Percentiles rank a stretch among this genome's conserved stretches.
Conservation (phyloP, 2,329 filamentous ascomycete genomes). For the Alternaria alternata region DNA sequence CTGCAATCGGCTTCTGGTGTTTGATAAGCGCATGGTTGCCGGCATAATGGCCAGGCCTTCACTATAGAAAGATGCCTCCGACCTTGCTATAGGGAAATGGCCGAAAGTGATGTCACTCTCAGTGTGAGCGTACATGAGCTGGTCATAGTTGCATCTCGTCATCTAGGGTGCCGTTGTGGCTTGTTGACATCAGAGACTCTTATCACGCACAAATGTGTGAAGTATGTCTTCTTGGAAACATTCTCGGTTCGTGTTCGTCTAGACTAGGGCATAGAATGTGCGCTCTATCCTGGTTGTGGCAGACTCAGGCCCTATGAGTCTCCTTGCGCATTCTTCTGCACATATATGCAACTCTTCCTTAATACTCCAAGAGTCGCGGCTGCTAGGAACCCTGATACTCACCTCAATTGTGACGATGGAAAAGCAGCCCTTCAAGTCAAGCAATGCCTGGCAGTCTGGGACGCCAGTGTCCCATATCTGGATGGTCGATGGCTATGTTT, state of each 20-base stretch:
- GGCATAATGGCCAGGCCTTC: constrained; percentile 5
- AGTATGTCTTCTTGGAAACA: not conserved
- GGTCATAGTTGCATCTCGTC: not conserved
- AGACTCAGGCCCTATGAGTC: not conserved
- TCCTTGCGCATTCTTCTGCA: not conserved
- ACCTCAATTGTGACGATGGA: not conserved
- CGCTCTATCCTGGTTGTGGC: not conserved
- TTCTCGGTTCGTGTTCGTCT: not conserved
- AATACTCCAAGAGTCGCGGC: not conserved
- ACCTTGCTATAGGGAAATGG: not conserved
- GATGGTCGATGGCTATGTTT: not conserved
- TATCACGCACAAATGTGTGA: not conserved
- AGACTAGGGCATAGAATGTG: too few species aligned
- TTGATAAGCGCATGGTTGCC: constrained; percentile 12
- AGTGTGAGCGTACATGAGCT: not conserved
- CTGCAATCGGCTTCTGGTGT: not conserved
- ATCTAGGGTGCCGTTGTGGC: not conserved
- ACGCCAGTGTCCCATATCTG: not conserved
- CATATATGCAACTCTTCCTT: not conserved
- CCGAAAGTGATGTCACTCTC: constrained; percentile 9
- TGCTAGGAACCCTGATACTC: not conserved
- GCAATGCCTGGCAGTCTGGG: not conserved
- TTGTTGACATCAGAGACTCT: not conserved
- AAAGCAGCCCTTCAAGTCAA: not conserved
- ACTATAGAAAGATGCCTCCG: not conserved